Evolutionary conservation across 2,329 filamentous ascomycete genomes (phyloP).

Genomic region (Claviceps sp.): DNA sequence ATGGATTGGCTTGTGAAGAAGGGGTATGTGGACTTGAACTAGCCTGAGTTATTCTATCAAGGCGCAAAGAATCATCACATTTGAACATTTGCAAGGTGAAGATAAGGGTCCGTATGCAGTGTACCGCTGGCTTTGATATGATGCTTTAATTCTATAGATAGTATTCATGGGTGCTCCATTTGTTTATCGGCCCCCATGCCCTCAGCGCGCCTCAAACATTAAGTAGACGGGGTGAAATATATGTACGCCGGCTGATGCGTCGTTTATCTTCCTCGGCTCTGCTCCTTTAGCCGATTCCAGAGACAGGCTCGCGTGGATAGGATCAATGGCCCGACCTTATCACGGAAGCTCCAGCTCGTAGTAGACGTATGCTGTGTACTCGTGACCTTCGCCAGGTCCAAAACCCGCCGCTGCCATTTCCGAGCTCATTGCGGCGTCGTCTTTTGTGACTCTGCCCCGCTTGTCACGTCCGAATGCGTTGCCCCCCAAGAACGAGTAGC

Average conservation of each 20-base stretch:
- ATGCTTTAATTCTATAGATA: not conserved
- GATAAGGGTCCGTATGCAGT: no score
- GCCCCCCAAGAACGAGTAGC: slow-evolving; percentile 84
- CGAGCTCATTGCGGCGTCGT: slow-evolving; percentile 64
- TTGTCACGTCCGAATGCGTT: slow-evolving; percentile 92
- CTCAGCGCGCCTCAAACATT: slow-evolving; percentile 6
- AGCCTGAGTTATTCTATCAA: not conserved
- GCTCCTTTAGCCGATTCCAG: no score
- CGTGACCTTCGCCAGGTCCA: slow-evolving; percentile 54
- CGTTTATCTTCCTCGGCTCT: no score
- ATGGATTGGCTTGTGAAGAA: slow-evolving; percentile 62
- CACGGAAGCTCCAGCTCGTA: slow-evolving; percentile 76
- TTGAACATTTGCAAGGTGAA: not conserved
- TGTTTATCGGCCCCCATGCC: not conserved
- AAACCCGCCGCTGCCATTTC: slow-evolving; percentile 72
- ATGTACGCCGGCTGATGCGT: no score
- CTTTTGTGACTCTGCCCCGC: slow-evolving; percentile 81
- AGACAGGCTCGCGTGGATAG: not conserved
- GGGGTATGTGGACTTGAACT: slow-evolving; percentile 30
- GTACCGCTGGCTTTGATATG: no score
- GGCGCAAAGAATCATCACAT: not conserved
- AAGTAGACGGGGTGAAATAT: not conserved
- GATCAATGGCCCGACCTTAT: slow-evolving; percentile 2
- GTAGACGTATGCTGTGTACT: slow-evolving; percentile 95
- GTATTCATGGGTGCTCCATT: not conserved